Base-by-base conservation (phyloP, 2,329 filamentous ascomycete species). In the Metarhizium robertsii region DNA sequence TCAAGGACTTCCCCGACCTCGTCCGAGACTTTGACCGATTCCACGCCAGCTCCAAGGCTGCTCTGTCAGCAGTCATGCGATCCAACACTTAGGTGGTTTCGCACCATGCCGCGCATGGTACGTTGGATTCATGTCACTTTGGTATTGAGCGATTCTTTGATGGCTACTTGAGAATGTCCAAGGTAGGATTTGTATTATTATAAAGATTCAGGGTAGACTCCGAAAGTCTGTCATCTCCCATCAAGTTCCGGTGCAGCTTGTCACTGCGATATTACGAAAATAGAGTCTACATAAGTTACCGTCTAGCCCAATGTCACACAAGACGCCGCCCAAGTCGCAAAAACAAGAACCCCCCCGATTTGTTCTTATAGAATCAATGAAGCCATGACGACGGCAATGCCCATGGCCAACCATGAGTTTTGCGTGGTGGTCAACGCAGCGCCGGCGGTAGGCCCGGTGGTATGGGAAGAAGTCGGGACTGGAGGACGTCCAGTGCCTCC, bases 21-120 rank as follows among this genome's bases (percentile, higher is more conserved):
- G 59, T 56, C 18, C 59, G 60, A 16, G 66, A 67, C 50, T 67
- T 67, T 57, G 66, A 67, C 34, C 59, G 56, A 16, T 64, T 67
- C 32, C 49, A 56, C 32, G 56, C 57, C 25, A 58, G 56, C 48
- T 59, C 61, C 10, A 55, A 59, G 50, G 53, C 61, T 11, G 54
- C 55, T n/a, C 43, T 45, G 51, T 57, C 50, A 50, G 52, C 55
- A 10, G 46, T 49, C 13, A 4, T 32, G 25, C 38, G 52, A 25
- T 25, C 52, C 49, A 30, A 48, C 20, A 6, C 45, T 32, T 30
- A 30, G 20, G 7, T 46, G 11, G 40, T 14, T 6, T 16, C n/a
- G 13, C 8, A 8, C 13, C 20, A 5, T 1, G 13, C 7, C 40
- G 16, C 40, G 6, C 13, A 43, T 14, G 6, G 16, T 18, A 20